Evolutionary conservation across 805 yeast genomes (phyloP).

Genomic region (Pichia deserticola): DNA sequence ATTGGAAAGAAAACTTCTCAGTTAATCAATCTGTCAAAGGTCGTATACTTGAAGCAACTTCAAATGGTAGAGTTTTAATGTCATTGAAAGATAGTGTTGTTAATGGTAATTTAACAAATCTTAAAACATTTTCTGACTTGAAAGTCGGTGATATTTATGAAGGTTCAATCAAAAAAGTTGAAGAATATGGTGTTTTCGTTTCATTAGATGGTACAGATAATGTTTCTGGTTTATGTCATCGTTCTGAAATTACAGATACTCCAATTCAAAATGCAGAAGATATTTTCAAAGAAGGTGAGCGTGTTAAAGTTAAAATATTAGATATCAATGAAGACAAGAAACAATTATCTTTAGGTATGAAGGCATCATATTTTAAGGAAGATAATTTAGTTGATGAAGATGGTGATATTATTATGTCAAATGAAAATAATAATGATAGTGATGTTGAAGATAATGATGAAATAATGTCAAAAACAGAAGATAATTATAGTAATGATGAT

Average conservation of each 20-base stretch:
- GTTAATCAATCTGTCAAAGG: slow-evolving; percentile 70
- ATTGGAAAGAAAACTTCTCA: slow-evolving; percentile 77
- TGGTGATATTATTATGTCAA: slow-evolving; percentile 21
- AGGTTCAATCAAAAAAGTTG: slow-evolving; percentile 69
- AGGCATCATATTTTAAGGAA: slow-evolving; percentile 72
- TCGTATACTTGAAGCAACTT: slow-evolving; percentile 56
- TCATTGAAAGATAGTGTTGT: slow-evolving; percentile 78
- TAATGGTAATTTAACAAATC: slow-evolving; percentile 53
- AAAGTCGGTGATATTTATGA: slow-evolving; percentile 63
- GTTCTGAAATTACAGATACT: slow-evolving; percentile 73
- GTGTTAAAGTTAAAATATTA: slow-evolving; percentile 78
- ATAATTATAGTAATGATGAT: slow-evolving; percentile 15
- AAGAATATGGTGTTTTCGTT: slow-evolving; percentile 89
- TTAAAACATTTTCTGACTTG: slow-evolving; percentile 61
- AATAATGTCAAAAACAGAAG: not conserved
- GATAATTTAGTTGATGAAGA: slow-evolving; percentile 16
- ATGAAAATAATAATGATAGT: slow-evolving; percentile 23
- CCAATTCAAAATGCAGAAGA: slow-evolving; percentile 46
- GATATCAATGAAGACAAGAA: slow-evolving; percentile 56
- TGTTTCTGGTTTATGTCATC: slow-evolving; percentile 83
- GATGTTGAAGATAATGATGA: slow-evolving; percentile 29
- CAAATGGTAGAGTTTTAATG: slow-evolving; percentile 59
- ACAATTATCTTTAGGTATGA: slow-evolving; percentile 84
- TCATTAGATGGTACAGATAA: slow-evolving; percentile 66
- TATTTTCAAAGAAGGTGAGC: slow-evolving; percentile 82